phyloP scores from a whole-genome alignment of 306 rosid species.

The Alnus glutinosa region DNA sequence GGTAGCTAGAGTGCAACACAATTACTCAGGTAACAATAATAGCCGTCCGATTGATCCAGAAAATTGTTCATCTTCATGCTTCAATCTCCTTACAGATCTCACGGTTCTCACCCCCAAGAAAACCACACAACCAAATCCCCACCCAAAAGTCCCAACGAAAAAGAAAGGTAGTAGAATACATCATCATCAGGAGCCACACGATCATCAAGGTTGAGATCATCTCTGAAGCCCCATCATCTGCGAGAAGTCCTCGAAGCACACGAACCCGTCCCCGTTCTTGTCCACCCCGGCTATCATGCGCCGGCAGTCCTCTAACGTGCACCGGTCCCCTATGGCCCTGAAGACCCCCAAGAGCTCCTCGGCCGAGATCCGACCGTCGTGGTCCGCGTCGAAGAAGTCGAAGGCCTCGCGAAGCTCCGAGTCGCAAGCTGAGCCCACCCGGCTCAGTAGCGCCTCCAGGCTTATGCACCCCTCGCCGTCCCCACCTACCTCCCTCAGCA shows the following conservation, averaged over 20 bases:
- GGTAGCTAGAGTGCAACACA: too few species aligned
- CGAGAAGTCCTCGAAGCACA: slow-evolving; percentile 81
- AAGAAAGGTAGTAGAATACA: neutral
- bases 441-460: slow-evolving; percentile 50
- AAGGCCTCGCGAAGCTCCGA: slow-evolving; percentile 63
- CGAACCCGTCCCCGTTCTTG: slow-evolving; percentile 77
- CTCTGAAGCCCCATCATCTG: slow-evolving; percentile 85
- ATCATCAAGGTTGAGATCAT: slow-evolving; percentile 31
- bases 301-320: slow-evolving; percentile 89
- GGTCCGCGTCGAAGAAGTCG: slow-evolving; percentile 69
- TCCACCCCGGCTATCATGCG: slow-evolving; percentile 87
- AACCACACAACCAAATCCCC: slow-evolving; percentile 12
- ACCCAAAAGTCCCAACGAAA: neutral
- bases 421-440: slow-evolving; percentile 43
- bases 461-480: slow-evolving; percentile 49
- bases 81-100: neutral
- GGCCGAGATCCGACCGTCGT: slow-evolving; percentile 83
- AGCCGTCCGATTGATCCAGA: neutral
- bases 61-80: too few species aligned
- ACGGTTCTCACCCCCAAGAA: neutral
- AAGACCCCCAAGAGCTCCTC: slow-evolving; percentile 74
- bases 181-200: slow-evolving; percentile 8
- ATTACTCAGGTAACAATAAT: neutral
- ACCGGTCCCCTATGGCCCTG: slow-evolving; percentile 63
- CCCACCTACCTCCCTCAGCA: slow-evolving; percentile 68